A percentile compares a stretch with the other conserved stretches of the same genome.
phyloP scores from a whole-genome alignment of 2,329 filamentous ascomycete genomes.

The Neonectria neomacrospora region DNA sequence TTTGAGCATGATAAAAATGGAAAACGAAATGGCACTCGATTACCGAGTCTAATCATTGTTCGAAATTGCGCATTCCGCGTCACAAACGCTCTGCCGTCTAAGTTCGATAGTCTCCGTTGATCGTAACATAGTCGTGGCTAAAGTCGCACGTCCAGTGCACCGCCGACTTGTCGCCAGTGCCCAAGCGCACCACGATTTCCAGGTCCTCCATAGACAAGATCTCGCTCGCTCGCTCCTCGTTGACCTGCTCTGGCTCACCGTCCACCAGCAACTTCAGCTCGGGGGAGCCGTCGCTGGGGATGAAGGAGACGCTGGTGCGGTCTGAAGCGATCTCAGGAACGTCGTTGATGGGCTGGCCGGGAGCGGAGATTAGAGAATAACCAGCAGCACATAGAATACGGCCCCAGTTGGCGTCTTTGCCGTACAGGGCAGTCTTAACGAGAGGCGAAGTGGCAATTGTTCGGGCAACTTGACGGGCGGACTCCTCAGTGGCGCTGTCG shows the following conservation, averaged over 20 bases:
- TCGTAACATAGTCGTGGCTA: slow-evolving; percentile 81
- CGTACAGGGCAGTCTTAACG: slow-evolving; percentile 97
- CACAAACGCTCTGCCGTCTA: slow-evolving; percentile 47
- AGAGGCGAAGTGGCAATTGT: slow-evolving; percentile 91
- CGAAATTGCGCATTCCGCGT: slow-evolving; percentile 5
- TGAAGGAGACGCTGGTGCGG: slow-evolving; percentile 80
- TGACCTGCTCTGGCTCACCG: slow-evolving; percentile 82
- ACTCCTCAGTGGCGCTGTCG: slow-evolving; percentile 74
- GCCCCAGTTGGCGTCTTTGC: slow-evolving; percentile 98
- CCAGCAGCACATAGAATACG: slow-evolving; percentile 95
- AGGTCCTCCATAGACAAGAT: slow-evolving; percentile 82
- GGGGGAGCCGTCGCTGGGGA: slow-evolving; percentile 79
- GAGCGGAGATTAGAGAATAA: slow-evolving; percentile 74
- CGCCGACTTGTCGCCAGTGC: slow-evolving; percentile 74
- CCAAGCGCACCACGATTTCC: slow-evolving; percentile 80
- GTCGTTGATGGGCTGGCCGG: slow-evolving; percentile 65
- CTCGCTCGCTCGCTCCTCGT: slow-evolving; percentile 80
- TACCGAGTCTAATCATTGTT: slow-evolving; percentile 19
- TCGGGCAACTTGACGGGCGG: slow-evolving; percentile 82
- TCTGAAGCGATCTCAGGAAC: slow-evolving; percentile 74
- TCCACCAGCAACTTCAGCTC: slow-evolving; percentile 82
- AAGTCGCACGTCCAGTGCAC: slow-evolving; percentile 90
- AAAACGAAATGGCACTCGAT: slow-evolving; percentile 10
- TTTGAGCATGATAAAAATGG: neutral
- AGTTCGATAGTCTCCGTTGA: slow-evolving; percentile 76